Conservation (phyloP, 2,329 filamentous ascomycete genomes). For the Curvularia spicifera region DNA sequence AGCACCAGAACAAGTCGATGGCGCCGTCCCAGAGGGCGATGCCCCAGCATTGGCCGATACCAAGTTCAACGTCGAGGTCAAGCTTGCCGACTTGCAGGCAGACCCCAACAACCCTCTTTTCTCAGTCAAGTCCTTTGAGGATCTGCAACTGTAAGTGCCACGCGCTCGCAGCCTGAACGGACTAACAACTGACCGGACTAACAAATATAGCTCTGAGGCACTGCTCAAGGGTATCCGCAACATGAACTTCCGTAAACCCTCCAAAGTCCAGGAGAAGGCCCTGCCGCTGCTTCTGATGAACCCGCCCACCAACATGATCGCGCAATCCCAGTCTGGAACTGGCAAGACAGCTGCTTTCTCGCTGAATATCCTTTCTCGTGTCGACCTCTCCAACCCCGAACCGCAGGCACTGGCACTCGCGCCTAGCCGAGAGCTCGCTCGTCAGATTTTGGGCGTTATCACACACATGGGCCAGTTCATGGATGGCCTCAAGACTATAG, state of each 20-base stretch:
- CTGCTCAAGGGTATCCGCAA: constrained; percentile 69
- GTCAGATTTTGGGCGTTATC: constrained; percentile 90
- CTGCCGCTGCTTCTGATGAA: constrained; percentile 85
- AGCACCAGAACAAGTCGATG: constrained; percentile 51
- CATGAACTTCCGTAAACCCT: constrained; percentile 92
- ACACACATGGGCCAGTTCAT: constrained; percentile 84
- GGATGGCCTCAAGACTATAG: constrained; percentile 73
- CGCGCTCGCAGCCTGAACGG: neutral
- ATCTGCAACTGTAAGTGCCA: constrained; percentile 80
- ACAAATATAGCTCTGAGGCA: constrained; percentile 49
- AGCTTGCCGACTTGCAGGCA: constrained; percentile 85
- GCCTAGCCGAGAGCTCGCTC: constrained; percentile 90
- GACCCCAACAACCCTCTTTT: constrained; percentile 87
- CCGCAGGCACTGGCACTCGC: constrained; percentile 91
- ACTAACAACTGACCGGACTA: constrained; percentile 25
- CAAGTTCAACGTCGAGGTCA: constrained; percentile 88
- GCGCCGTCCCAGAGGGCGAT: constrained; percentile 51
- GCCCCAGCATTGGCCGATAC: constrained; percentile 66
- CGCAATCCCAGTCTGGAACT: constrained; percentile 98
- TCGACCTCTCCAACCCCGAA: constrained; percentile 73
- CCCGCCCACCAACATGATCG: constrained; percentile 93
- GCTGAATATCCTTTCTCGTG: constrained; percentile 84
- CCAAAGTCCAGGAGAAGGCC: constrained; percentile 96
- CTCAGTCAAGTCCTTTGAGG: constrained; percentile 82
- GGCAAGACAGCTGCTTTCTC: constrained; percentile 98